Base-by-base conservation (phyloP, 164 flowering plant genomes). In the Tinospora cordifolia region DNA sequence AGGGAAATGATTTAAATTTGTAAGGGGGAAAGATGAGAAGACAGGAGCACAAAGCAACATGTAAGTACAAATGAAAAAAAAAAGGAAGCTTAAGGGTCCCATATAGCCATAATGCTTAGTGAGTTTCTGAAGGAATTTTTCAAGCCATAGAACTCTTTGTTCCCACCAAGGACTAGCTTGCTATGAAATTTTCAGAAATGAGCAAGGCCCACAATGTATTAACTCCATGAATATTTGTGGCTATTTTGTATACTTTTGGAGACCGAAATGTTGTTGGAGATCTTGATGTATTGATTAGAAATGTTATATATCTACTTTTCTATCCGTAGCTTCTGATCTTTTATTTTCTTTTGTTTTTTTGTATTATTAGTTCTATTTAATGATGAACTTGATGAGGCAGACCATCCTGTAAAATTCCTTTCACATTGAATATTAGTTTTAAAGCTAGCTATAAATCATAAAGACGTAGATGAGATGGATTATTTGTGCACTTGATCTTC, bases 261-360 rank as follows among this genome's bases (percentile, higher is more conserved):
- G n/a, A 8, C n/a, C n/a, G n/a, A 21, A 54, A 54, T 19, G 60
- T 8, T 21, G 60, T 54, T 22, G 21, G n/a, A 19, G 60, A 21
- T 54, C 6, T 54, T 54, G n/a, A 54, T 54, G 36, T 30, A 30
- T 30, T 30, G 4, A 30, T 30, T 30, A 30, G 4, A 19, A 54
- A 54, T 54, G 22, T 54, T 54, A n/a, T n/a, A n/a, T n/a, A 62
- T 62, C 36, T 62, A 30, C 36, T 62, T 62, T 25, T 62, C 39
- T 39, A 24, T 24, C 63, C 36, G 26, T 36, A 60, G 36, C 30
- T 60, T 21, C 59, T 44, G 47, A 44, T 44, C 47, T 44, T 44
- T 44, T 44, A n/a, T n/a, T n/a, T n/a, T n/a, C n/a, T n/a, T n/a
- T n/a, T n/a, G n/a, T n/a, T n/a, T 0, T 44, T 44, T 54, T 54